Evolutionary conservation across 2,329 filamentous ascomycete genomes (phyloP).

Genomic region (Elsinoe fawcettii): DNA sequence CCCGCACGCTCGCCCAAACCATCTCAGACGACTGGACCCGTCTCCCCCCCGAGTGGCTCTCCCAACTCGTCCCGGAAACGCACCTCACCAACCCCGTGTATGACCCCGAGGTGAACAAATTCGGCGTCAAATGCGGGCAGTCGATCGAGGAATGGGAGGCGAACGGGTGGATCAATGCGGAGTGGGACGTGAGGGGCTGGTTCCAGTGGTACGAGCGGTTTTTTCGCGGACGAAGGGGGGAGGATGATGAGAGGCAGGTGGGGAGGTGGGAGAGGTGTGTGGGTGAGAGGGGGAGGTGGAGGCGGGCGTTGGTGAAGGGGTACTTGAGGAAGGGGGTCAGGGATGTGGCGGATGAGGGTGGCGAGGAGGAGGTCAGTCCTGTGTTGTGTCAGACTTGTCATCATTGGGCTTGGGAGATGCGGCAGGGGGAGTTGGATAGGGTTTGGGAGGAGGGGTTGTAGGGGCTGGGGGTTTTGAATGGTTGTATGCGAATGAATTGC

Average conservation of each 20-base stretch:
- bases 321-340: constrained; percentile 42
- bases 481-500: too few species aligned
- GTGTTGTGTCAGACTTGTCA: constrained; percentile 52
- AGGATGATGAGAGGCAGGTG: constrained; percentile 47
- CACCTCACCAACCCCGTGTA: constrained; percentile 39
- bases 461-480: too few species aligned
- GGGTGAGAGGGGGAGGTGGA: constrained; percentile 45
- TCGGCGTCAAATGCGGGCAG: constrained; percentile 46
- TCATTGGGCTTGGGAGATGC: constrained; percentile 49
- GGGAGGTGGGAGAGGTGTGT: constrained; percentile 47
- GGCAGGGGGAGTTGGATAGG: constrained; percentile 43
- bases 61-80: constrained; percentile 32
- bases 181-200: constrained; percentile 48
- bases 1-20: constrained; percentile 35
- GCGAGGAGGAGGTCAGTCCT: constrained; percentile 44
- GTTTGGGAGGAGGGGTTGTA: constrained; percentile 33
- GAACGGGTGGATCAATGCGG: constrained; percentile 48
- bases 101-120: constrained; percentile 46
- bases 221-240: constrained; percentile 44
- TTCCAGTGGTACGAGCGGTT: constrained; percentile 52
- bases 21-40: constrained; percentile 43
- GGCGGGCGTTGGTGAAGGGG: constrained; percentile 45
- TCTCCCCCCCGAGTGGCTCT: constrained; percentile 39
- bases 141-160: constrained; percentile 50
- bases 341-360: constrained; percentile 42